phyloP scores from a whole-genome alignment of 306 rosid genomes.

The Trichosanthes cucumerina region DNA sequence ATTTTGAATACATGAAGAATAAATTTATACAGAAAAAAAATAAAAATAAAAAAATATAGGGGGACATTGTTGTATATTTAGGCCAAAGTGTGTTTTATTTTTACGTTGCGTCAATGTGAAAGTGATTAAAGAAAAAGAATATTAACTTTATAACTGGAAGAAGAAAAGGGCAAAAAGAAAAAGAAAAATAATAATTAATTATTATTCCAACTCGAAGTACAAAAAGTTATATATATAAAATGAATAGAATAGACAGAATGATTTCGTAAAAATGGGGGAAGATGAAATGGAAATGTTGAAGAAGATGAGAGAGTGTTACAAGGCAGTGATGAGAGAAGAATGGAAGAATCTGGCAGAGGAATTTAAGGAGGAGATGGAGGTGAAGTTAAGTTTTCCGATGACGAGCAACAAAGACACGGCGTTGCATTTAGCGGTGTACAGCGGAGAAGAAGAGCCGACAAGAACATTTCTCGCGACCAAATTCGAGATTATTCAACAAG shows the following conservation, averaged over 20 bases:
- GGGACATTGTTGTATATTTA: too few relatives aligned
- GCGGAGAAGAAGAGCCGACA: background rate
- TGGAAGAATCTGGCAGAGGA: background rate
- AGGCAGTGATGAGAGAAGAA: background rate
- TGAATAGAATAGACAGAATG: background rate
- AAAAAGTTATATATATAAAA: too few relatives aligned
- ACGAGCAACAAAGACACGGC: background rate
- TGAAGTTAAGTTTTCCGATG: background rate
- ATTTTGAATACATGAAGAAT: too few relatives aligned
- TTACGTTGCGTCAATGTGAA: background rate
- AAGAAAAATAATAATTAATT: background rate
- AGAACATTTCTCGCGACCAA: background rate
- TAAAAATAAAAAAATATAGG: too few relatives aligned
- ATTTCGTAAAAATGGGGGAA: background rate
- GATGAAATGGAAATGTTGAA: background rate
- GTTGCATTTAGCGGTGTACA: conserved; percentile 6
- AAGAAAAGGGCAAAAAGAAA: background rate
- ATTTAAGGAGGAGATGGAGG: background rate
- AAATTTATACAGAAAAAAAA: too few relatives aligned
- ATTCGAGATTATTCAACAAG: background rate
- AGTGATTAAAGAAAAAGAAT: background rate
- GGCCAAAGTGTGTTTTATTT: too few relatives aligned
- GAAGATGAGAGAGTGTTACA: background rate
- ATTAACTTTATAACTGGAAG: background rate
- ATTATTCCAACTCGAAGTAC: too few relatives aligned